A percentile compares a stretch with the other conserved stretches of the same genome.
These are phyloP conservation scores for Tagetes patula DNA, from an alignment of 129 eudicot genomes.

Conservation along the genomic window DNA sequence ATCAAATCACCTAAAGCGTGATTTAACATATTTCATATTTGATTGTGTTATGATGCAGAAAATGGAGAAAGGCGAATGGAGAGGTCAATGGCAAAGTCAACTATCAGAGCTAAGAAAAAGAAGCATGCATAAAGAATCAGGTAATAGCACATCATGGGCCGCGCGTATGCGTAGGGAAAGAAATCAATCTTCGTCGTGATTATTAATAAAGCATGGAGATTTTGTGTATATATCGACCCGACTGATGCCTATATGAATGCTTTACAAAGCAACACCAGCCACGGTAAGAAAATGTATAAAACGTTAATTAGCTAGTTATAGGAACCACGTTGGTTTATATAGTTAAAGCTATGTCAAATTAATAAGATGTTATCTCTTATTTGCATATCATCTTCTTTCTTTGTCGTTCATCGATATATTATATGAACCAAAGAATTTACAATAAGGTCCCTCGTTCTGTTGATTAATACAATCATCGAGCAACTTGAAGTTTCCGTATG, in stretches of 20 bases:
- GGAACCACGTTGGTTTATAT: neutral
- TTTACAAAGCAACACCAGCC: neutral
- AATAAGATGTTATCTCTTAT: constrained; percentile 8
- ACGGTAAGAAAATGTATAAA: constrained; percentile 1
- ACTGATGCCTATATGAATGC: neutral
- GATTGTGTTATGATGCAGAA: constrained; percentile 28
- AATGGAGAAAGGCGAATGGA: constrained; percentile 75
- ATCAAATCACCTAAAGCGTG: too few relatives aligned
- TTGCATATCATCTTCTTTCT: neutral
- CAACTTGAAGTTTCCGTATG: neutral
- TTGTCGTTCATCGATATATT: neutral
- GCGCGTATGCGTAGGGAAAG: constrained; percentile 72
- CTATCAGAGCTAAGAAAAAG: constrained; percentile 70
- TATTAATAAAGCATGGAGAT: constrained; percentile 1
- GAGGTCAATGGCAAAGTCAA: constrained; percentile 71
- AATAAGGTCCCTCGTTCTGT: too few relatives aligned
- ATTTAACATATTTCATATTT: neutral
- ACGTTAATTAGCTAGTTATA: constrained; percentile 11
- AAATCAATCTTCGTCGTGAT: constrained; percentile 39
- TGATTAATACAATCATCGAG: too few relatives aligned
- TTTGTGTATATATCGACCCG: constrained; percentile 22
- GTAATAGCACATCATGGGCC: constrained; percentile 73
- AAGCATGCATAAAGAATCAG: constrained; percentile 59
- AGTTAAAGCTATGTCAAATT: constrained; percentile 4
- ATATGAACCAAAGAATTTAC: neutral